These are phyloP conservation scores for Mycena floridula DNA, from an alignment of 768 basidiomycete genomes.

Conservation along the genomic window DNA sequence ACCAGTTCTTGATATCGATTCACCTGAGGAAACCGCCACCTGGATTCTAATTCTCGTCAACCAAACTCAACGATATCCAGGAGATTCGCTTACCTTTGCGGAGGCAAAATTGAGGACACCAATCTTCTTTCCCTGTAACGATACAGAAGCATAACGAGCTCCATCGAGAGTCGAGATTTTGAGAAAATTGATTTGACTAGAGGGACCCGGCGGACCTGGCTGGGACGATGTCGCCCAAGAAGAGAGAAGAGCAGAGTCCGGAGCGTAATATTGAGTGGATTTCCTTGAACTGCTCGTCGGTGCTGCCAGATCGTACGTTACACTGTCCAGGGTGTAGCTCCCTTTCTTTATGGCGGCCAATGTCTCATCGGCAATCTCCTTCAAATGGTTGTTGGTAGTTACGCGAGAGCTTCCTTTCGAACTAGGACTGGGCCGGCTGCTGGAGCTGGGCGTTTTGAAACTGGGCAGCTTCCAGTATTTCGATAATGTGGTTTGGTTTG, in stretches of 20 bases:
- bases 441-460: background rate
- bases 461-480: background rate
- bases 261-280: conserved; percentile 47
- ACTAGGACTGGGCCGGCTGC: background rate
- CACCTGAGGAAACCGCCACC: conserved; percentile 80
- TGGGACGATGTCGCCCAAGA: conserved; percentile 30
- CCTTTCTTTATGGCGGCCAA: background rate
- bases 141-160: conserved; percentile 30
- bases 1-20: too few relatives aligned
- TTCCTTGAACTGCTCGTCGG: conserved; percentile 8
- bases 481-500: background rate
- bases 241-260: conserved; percentile 36
- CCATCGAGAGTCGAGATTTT: conserved; percentile 64
- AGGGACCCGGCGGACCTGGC: conserved; percentile 3
- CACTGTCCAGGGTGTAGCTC: background rate
- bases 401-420: background rate
- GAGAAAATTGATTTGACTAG: conserved; percentile 35
- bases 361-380: background rate
- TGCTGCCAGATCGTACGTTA: background rate
- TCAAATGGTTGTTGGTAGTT: too few relatives aligned
- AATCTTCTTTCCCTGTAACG: conserved; percentile 24
- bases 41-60: too few relatives aligned
- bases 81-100: too few relatives aligned
- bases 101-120: conserved; percentile 76
- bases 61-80: too few relatives aligned